These are phyloP conservation scores for Geotrichum aggregatum DNA, from an alignment of 1,139 yeast species.

Conservation along the genomic window DNA sequence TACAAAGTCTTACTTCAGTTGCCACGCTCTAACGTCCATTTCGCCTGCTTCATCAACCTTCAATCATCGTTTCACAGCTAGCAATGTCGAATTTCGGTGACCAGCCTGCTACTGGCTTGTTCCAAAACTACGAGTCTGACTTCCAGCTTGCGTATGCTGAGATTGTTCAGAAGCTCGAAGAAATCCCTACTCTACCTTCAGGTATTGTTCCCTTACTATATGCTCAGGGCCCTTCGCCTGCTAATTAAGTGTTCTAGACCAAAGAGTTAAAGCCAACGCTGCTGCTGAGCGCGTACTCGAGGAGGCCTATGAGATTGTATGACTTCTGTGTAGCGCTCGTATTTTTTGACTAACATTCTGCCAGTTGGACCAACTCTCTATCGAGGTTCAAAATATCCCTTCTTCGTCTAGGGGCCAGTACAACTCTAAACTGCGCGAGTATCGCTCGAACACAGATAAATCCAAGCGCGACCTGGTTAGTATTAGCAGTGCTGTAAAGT, in stretches of 20 bases:
- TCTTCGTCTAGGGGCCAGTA: constrained; percentile 62
- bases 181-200: constrained; percentile 51
- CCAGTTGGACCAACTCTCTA: constrained; percentile 65
- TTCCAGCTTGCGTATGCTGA: constrained; percentile 69
- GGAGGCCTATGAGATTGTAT: constrained; percentile 65
- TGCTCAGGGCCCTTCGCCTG: background rate
- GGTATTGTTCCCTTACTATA: constrained; percentile 45
- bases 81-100: constrained; percentile 12
- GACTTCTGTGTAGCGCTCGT: constrained; percentile 26
- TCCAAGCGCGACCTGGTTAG: constrained; percentile 47
- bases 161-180: constrained; percentile 60
- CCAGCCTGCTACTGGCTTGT: constrained; percentile 45
- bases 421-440: constrained; percentile 68
- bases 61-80: background rate
- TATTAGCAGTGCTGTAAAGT: constrained; percentile 60
- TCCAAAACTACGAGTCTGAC: constrained; percentile 68
- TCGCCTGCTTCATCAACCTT: background rate
- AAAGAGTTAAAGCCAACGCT: constrained; percentile 33
- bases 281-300: constrained; percentile 67
- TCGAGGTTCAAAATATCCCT: constrained; percentile 78
- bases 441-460: constrained; percentile 57
- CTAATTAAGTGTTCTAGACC: constrained; percentile 21
- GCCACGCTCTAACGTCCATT: background rate
- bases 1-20: background rate
- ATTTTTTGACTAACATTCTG: background rate